Base-by-base conservation (phyloP, 495 filamentous ascomycete species). In the Neurospora pannonica region DNA sequence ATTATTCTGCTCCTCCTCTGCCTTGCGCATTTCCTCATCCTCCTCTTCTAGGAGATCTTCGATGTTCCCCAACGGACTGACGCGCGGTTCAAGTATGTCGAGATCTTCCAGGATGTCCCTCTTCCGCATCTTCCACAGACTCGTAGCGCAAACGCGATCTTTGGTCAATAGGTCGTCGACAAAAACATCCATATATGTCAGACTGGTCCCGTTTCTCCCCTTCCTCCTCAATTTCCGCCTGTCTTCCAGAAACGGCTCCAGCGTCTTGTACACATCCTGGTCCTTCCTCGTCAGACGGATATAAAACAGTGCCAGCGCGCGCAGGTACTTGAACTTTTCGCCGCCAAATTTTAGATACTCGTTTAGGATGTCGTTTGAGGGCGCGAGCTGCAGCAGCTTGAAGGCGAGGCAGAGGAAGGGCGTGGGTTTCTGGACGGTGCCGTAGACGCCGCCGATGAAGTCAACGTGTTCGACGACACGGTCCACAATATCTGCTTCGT, bases 381-480 rank as follows among this genome's bases (percentile, higher is more conserved):
- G 97, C 71, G 89, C 89, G 31, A 99, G 88, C 82, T 97, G 94
- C 19, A 98, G 88, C 31, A 99, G 85, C 85, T 99, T 99, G 84
- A 98, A 97, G 37, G 90, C 91, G 15, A 99, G 89, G 78, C 96
- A 99, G 21, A 99, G 89, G 78, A 99, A 99, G 0, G 95, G 95
- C 1, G 92, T 92, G 0, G 96, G 94, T 75, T 92, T 92, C 79
- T 97, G 94, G 40, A 89, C 86, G 38, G 89, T 87, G 70, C 93
- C 93, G 79, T 93, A 94, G 13, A 93, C 94, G 77, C 96, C 96
- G 73, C 94, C 97, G 71, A 99, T 88, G 83, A 86, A 88, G 78
- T 86, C 89, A 42, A 91, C 92, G 75, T 97, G 85, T 74, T 94
- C 92, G 42, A 92, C 91, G 3, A 95, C 95, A 39, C 96, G 94